A percentile compares a stretch with the other conserved stretches of the same genome.
Evolutionary conservation across 2,329 filamentous ascomycete genomes (phyloP).

Genomic region (Colletotrichum spaethianum): DNA sequence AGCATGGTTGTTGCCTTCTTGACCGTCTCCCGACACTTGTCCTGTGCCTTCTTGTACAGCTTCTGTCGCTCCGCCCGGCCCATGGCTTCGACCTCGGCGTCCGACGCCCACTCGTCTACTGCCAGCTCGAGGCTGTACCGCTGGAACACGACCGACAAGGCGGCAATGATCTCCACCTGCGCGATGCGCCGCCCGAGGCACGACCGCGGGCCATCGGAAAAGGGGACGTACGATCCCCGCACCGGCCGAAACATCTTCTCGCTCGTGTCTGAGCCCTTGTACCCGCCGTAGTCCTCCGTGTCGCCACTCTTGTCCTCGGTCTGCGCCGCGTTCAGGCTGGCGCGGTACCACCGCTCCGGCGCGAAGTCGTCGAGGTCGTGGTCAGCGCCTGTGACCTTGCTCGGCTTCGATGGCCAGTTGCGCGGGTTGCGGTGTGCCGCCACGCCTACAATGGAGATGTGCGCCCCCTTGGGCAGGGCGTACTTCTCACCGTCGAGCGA

Average conservation of each 20-base stretch:
- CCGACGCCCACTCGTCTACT: conserved; percentile 71
- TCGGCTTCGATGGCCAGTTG: conserved; percentile 75
- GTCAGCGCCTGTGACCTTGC: conserved; percentile 56
- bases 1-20: conserved; percentile 72
- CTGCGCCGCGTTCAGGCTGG: conserved; percentile 44
- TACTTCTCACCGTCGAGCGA: conserved; percentile 70
- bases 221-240: conserved; percentile 70
- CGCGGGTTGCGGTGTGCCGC: conserved; percentile 77
- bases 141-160: conserved; percentile 69
- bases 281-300: conserved; percentile 70
- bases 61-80: conserved; percentile 58
- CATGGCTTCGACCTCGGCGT: conserved; percentile 69
- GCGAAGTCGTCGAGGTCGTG: conserved; percentile 78
- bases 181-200: conserved; percentile 72
- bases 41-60: conserved; percentile 74
- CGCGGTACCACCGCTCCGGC: conserved; percentile 80
- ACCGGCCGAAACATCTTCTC: conserved; percentile 72
- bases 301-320: conserved; percentile 43
- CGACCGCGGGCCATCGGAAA: conserved; percentile 70
- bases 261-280: conserved; percentile 72
- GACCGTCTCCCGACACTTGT: conserved; percentile 66
- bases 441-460: conserved; percentile 70
- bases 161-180: conserved; percentile 71
- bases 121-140: conserved; percentile 79
- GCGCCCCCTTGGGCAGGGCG: conserved; percentile 69